Conservation (phyloP, 176 grass and related monocot species). For the Avena atlantica region DNA sequence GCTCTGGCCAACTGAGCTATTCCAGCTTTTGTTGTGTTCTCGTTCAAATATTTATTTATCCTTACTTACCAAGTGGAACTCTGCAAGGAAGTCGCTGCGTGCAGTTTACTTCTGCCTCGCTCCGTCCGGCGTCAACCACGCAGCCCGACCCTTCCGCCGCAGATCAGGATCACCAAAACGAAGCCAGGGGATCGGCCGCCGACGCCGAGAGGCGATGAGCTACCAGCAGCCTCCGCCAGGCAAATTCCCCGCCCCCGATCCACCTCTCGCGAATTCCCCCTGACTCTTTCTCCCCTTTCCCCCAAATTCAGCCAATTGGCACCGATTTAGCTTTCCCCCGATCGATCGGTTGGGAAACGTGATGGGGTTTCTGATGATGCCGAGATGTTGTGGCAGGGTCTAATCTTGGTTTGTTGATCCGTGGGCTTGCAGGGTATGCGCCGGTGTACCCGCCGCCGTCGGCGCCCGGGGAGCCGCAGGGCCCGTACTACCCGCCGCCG, state of each 20-base stretch:
- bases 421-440: constrained; percentile 58
- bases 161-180: neutral
- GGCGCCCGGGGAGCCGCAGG: constrained; percentile 35
- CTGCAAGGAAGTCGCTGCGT: neutral
- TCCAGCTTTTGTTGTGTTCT: constrained; percentile 31
- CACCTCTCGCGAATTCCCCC: neutral
- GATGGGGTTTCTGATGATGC: neutral
- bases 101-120: neutral
- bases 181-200: neutral
- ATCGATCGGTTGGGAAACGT: neutral
- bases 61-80: too few species aligned
- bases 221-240: constrained; percentile 62
- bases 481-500: constrained; percentile 58
- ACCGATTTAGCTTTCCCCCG: neutral
- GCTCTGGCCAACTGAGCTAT: constrained; percentile 90
- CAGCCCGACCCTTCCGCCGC: neutral
- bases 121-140: neutral
- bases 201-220: constrained; percentile 50
- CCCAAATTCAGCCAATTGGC: neutral
- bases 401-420: constrained; percentile 31
- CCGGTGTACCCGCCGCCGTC: constrained; percentile 56
- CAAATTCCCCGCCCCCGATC: neutral
- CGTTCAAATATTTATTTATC: neutral
- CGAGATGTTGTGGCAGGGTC: neutral
- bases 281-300: neutral